Conservation (phyloP, 176 grass and related monocot species). For the Carex littledalei region DNA sequence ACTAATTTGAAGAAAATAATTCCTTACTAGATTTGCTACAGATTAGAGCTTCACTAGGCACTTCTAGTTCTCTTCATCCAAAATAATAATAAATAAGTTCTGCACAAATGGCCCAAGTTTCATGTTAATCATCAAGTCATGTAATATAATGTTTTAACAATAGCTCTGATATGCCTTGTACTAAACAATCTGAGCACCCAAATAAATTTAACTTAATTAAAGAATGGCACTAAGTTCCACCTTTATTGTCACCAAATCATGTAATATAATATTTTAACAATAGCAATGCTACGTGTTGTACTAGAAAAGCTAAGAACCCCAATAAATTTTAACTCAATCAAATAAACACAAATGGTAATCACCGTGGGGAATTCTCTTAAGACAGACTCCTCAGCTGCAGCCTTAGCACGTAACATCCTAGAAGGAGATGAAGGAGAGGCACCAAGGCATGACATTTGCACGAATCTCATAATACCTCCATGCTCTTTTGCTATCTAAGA, state of each 20-base stretch:
- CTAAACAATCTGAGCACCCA: background rate
- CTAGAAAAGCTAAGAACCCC: background rate
- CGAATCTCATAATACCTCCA: conserved; percentile 92
- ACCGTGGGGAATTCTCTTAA: conserved; percentile 80
- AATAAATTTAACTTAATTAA: background rate
- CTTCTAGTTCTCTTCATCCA: background rate
- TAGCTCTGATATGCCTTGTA: background rate
- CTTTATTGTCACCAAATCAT: background rate
- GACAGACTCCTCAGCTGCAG: conserved; percentile 76
- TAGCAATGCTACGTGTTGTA: background rate
- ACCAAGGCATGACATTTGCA: conserved; percentile 88
- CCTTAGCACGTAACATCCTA: conserved; percentile 81
- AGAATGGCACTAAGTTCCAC: background rate
- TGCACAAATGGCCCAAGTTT: background rate
- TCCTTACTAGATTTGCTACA: background rate
- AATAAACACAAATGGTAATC: conserved; percentile 14
- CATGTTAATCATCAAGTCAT: background rate
- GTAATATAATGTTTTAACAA: background rate
- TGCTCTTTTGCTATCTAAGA: conserved; percentile 91
- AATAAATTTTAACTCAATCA: background rate
- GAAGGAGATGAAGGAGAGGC: conserved; percentile 73
- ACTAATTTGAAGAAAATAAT: background rate
- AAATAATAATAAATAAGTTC: background rate
- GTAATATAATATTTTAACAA: background rate
- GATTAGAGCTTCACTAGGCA: background rate